Conservation (phyloP, 768 basidiomycete genomes). For the Boletus sensibilis region DNA sequence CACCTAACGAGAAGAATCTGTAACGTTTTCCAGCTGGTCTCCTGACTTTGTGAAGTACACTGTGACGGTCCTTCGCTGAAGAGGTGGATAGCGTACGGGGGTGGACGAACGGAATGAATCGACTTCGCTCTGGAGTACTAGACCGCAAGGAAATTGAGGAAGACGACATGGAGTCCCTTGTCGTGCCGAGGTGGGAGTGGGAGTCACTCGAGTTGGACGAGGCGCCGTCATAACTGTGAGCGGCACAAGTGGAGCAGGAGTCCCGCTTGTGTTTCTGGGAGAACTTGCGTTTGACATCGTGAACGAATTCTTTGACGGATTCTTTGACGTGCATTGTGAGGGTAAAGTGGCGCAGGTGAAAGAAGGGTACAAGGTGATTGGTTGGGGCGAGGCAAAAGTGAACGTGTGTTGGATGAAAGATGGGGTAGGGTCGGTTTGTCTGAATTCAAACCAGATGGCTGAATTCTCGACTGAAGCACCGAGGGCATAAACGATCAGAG, state of each 20-base stretch:
- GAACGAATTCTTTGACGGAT: conserved; percentile 29
- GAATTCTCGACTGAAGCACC: neutral
- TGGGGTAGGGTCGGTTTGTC: neutral
- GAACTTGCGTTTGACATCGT: conserved; percentile 33
- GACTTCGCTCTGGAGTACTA: conserved; percentile 3
- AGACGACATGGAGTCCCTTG: conserved; percentile 8
- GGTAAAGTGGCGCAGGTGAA: neutral
- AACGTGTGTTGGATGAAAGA: neutral
- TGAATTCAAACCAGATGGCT: neutral
- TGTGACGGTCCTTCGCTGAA: conserved; percentile 4
- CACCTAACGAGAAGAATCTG: conserved; percentile 17
- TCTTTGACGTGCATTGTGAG: conserved; percentile 32
- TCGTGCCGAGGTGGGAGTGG: neutral
- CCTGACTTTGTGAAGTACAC: conserved; percentile 6
- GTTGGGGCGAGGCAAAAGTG: neutral
- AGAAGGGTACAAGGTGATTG: neutral
- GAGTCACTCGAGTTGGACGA: conserved; percentile 19
- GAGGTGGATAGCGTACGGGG: conserved; percentile 11
- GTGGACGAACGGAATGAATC: conserved; percentile 14
- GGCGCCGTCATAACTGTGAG: conserved; percentile 6
- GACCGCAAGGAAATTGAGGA: conserved; percentile 15
- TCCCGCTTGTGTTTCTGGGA: conserved; percentile 26
- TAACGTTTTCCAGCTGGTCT: conserved; percentile 8
- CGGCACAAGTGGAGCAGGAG: conserved; percentile 11
- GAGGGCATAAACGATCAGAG: neutral